These are phyloP conservation scores for Cucurbita maxima DNA, from an alignment of 306 rosid species.

Conservation along the genomic window DNA sequence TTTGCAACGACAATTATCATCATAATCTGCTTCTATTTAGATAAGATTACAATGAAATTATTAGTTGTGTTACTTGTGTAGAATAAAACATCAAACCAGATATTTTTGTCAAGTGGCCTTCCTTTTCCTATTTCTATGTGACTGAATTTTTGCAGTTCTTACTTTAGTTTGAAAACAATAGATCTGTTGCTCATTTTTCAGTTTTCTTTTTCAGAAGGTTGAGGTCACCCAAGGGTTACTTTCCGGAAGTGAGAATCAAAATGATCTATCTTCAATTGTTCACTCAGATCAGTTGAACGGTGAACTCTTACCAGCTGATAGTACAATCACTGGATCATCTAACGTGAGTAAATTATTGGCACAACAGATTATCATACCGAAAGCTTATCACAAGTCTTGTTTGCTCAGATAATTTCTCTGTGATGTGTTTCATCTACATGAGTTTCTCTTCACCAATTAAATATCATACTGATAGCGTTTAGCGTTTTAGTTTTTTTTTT, in stretches of 20 bases:
- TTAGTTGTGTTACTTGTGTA: background rate
- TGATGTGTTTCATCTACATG: slow-evolving; percentile 16
- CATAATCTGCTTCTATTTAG: background rate
- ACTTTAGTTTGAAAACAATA: background rate
- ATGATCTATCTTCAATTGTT: slow-evolving; percentile 26
- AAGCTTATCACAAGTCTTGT: too few species aligned
- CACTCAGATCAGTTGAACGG: slow-evolving; percentile 63
- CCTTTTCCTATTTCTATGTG: background rate
- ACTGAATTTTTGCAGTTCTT: background rate
- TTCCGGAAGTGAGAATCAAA: slow-evolving; percentile 50
- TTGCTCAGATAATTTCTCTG: background rate
- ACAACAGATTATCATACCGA: background rate
- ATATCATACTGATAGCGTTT: background rate
- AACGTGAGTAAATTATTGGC: slow-evolving; percentile 63
- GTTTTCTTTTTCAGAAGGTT: slow-evolving; percentile 29
- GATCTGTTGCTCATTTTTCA: background rate
- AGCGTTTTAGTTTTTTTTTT: too few species aligned
- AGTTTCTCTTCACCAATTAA: slow-evolving; percentile 4
- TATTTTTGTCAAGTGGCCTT: background rate
- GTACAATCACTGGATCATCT: slow-evolving; percentile 69
- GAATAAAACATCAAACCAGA: background rate
- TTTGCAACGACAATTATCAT: background rate
- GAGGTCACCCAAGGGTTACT: slow-evolving; percentile 35
- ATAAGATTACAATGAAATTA: background rate
- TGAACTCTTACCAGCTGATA: slow-evolving; percentile 62